Conservation (phyloP, 2,329 filamentous ascomycete species). For the Claviceps lovelessii region DNA sequence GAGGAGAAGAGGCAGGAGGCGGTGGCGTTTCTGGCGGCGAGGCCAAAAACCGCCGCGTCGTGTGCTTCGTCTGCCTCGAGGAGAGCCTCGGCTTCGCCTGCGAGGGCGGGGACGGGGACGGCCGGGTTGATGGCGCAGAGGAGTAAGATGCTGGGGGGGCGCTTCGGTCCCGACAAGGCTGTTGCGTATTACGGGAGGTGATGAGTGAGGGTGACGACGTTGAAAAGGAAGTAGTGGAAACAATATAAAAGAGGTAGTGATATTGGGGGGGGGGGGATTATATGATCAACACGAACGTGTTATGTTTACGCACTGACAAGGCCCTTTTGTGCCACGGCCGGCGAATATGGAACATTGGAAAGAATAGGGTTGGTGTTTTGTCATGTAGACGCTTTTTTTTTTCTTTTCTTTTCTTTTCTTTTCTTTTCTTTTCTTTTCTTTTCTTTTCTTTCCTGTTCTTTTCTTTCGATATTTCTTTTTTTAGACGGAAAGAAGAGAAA, state of each 20-base stretch:
- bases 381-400: too few relatives aligned
- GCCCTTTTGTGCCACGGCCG: not conserved
- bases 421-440: too few relatives aligned
- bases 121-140: not conserved
- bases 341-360: not conserved
- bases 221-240: not conserved
- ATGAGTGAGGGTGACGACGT: not conserved
- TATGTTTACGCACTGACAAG: not conserved
- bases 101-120: not conserved
- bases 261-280: too few relatives aligned
- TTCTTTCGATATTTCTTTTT: too few relatives aligned
- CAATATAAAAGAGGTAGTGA: not conserved
- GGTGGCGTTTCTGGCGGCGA: slow-evolving; percentile 23
- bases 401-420: too few relatives aligned
- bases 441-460: too few relatives aligned
- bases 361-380: too few relatives aligned
- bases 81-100: slow-evolving; percentile 11
- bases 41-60: slow-evolving; percentile 6
- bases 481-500: too few relatives aligned
- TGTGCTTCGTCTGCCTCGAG: slow-evolving; percentile 9
- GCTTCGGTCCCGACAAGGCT: slow-evolving; percentile 7
- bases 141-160: not conserved
- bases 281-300: too few relatives aligned
- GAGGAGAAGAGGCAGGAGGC: slow-evolving; percentile 34
- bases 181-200: not conserved